Evolutionary conservation across 257 asterid genomes (phyloP).

Genomic region (Ocimum tenuiflorum): DNA sequence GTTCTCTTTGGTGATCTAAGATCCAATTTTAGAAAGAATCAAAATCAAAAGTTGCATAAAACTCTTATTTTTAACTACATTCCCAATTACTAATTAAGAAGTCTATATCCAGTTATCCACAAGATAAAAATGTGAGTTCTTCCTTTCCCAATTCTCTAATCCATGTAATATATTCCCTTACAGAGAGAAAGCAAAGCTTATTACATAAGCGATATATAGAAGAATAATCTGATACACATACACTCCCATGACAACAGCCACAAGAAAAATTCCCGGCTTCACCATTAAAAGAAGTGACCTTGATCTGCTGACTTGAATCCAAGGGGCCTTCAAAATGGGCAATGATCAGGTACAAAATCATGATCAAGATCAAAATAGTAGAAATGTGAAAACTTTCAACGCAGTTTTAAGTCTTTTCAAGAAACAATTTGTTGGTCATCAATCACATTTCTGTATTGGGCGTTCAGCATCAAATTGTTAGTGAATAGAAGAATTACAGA

Average conservation of each 20-base stretch:
- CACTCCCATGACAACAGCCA: constrained; percentile 80
- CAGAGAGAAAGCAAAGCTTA: neutral
- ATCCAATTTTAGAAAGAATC: no score
- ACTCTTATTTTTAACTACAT: no score
- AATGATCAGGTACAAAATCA: constrained; percentile 11
- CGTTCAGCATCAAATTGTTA: neutral
- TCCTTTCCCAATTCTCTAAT: neutral
- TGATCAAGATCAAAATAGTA: neutral
- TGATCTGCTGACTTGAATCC: constrained; percentile 97
- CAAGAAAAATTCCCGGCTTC: constrained; percentile 66
- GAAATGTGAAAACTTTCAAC: neutral
- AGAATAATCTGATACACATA: constrained; percentile 31
- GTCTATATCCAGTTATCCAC: no score
- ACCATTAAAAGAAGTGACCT: constrained; percentile 79
- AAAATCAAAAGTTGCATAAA: no score
- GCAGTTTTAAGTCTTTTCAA: neutral
- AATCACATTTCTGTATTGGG: neutral
- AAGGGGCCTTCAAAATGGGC: constrained; percentile 63
- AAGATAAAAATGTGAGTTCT: no score
- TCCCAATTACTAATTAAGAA: no score
- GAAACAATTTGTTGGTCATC: neutral
- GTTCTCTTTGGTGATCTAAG: no score
- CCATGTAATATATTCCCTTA: neutral
- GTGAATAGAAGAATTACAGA: neutral
- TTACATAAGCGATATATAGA: neutral